Evolutionary conservation across 768 basidiomycete genomes (phyloP), one percentile per base, ranked within the genome.

Genomic region (Podaxis rugospora): DNA sequence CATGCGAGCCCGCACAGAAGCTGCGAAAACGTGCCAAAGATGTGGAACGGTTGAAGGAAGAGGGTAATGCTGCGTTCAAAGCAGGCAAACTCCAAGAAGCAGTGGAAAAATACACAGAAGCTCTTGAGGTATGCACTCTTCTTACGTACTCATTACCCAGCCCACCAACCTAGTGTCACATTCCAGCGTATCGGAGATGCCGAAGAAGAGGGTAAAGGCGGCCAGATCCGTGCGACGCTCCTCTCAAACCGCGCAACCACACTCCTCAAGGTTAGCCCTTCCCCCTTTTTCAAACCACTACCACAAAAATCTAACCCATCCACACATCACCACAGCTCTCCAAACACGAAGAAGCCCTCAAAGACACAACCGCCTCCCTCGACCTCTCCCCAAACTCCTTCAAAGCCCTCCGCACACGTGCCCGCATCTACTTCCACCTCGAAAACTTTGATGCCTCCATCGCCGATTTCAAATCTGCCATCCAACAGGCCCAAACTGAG

Each of bases 361-460:
- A 70, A 39, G 92, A 94, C 68, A 89, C 86, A 1, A 82, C 88
- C 50, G 79, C 79, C 10, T 91, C 90, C 6, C 81, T 95, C 14
- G 61, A 66, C 4, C 79, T 93, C 44, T 69, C 79, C 56, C 81
- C 89, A 0, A 76, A 78, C 42, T 88, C 89, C 6, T 94, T 89
- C 81, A 95, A 95, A 74, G 92, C 91, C 3, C 76, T 92, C 42
- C 89, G 93, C 50, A 94, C 93, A 5, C 88, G 92, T 37, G 93
- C 92, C 10, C 86, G 93, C 3, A 87, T 93, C 55, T 68, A 89
- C 65, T 78, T 93, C 5, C 77, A 87, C 67, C 78, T 89, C 36
- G 92, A 94, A 68, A 81, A 86, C 51, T 93, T 80, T 69, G 91
- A 94, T 27, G 75, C 78, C 1, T 79, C 87, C 21, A 78, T 94